These are phyloP conservation scores for Syzygium aqueum DNA, from an alignment of 345 rosid species.

Conservation along the genomic window DNA sequence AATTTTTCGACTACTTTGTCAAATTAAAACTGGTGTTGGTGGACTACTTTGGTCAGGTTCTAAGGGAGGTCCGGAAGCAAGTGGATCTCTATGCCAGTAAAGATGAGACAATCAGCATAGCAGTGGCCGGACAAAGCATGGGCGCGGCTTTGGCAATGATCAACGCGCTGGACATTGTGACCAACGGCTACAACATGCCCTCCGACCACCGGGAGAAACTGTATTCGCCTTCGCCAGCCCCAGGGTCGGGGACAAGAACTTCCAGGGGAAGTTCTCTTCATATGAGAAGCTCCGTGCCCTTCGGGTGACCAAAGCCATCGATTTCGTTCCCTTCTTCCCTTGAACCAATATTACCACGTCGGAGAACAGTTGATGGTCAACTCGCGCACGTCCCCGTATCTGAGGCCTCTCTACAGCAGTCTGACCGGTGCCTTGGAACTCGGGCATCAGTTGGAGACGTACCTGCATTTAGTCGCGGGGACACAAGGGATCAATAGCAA, in stretches of 20 bases:
- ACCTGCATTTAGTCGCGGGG: slow-evolving; percentile 69
- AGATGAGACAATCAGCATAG: slow-evolving; percentile 55
- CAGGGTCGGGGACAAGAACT: slow-evolving; percentile 44
- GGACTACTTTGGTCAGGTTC: slow-evolving; percentile 4
- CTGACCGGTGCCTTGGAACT: slow-evolving; percentile 12
- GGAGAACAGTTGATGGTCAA: slow-evolving; percentile 56
- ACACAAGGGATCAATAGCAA: slow-evolving; percentile 38
- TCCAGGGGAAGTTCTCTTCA: slow-evolving; percentile 19
- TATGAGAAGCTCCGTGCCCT: slow-evolving; percentile 39
- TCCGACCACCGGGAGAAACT: slow-evolving; percentile 16
- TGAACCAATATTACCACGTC: slow-evolving; percentile 37
- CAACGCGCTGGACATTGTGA: slow-evolving; percentile 49
- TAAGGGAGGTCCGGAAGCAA: slow-evolving; percentile 31
- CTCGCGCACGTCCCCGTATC: slow-evolving; percentile 37
- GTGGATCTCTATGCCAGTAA: slow-evolving; percentile 27
- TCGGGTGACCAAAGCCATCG: slow-evolving; percentile 35
- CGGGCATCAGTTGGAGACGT: slow-evolving; percentile 51
- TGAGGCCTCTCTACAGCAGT: slow-evolving; percentile 9
- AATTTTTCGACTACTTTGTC: not conserved
- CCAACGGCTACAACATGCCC: slow-evolving; percentile 38
- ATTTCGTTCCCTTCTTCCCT: slow-evolving; percentile 58
- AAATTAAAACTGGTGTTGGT: not conserved
- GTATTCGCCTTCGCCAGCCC: slow-evolving; percentile 52
- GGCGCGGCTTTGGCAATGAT: slow-evolving; percentile 54
- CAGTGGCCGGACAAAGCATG: slow-evolving; percentile 47